Base-by-base conservation (phyloP, 2,329 filamentous ascomycete species). In the Elsinoe necatrix region DNA sequence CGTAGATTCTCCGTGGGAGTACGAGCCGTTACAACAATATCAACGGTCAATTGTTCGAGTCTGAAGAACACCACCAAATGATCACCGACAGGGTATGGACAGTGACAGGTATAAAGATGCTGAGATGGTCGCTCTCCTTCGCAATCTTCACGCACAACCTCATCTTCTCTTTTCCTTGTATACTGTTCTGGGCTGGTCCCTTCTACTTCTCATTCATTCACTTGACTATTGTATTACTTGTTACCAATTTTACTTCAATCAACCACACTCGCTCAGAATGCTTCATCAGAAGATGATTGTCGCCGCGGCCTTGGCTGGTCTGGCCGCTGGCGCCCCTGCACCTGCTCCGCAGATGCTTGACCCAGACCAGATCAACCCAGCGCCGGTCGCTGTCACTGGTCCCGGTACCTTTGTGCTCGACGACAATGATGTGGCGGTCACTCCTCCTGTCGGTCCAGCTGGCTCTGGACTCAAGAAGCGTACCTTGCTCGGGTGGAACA, bases 341-440 rank as follows among this genome's bases (percentile, higher is more conserved):
- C 51, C 51, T 20, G 57, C 55, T n/a, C 61, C 61, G 14, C 63
- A 64, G 48, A 55, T 62, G 51, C 61, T 63, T 39, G 61, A 64
- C 54, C 57, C 60, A 25, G 58, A 54, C 41, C 55, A 55, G 11
- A 57, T 64, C 8, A 51, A 58, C 16, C 58, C 59, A 21, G 62
- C 61, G 27, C 55, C 58, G 34, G 57, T 59, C 31, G 56, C 58
- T n/a, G 57, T 50, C 14, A 61, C 60, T 35, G 62, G 58, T 16
- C 62, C 62, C 37, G 56, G 59, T 29, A 42, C 43, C 43, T 57
- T 43, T 12, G 58, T 61, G 25, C 20, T 55, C 12, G 47, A 58
- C 7, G 48, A 62, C 41, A 57, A 48, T 56, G 56, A 61, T 42
- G 59, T 60, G n/a, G 55, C 56, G n/a, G 60, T 63, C 29, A 59